Percentiles rank a stretch among this genome's conserved stretches.
Evolutionary conservation across 495 filamentous ascomycete species (phyloP).

Genomic region (Podospora australis): DNA sequence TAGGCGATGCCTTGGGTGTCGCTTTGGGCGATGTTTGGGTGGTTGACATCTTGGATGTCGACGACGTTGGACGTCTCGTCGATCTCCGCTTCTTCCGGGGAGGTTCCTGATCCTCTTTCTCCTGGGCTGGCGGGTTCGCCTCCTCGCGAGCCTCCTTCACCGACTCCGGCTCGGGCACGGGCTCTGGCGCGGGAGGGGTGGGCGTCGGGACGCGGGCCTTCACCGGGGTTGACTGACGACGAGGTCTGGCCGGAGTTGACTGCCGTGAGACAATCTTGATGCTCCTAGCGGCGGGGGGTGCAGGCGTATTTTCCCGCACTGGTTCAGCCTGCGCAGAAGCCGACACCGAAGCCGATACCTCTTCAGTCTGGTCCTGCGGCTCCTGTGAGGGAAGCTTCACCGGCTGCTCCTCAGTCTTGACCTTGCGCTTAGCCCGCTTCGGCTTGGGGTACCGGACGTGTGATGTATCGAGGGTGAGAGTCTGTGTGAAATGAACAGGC

Average conservation of each 20-base stretch:
- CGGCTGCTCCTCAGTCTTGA: not conserved
- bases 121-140: too few species aligned
- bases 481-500: too few species aligned
- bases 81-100: constrained; percentile 29
- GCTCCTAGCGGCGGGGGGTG: not conserved
- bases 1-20: too few species aligned
- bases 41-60: constrained; percentile 11
- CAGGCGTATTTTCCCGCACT: not conserved
- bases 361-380: constrained; percentile 1
- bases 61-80: constrained; percentile 10
- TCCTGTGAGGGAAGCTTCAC: too few species aligned
- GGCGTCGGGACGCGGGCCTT: too few species aligned
- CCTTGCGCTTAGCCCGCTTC: too few species aligned
- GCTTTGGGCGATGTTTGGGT: constrained; percentile 1
- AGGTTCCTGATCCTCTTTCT: constrained; percentile 12
- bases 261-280: too few species aligned
- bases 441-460: too few species aligned
- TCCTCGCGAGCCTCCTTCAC: not conserved
- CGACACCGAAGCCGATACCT: too few species aligned
- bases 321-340: constrained; percentile 4
- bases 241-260: too few species aligned
- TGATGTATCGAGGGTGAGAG: too few species aligned
- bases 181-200: constrained; percentile 2
- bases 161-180: constrained; percentile 7
- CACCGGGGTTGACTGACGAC: too few species aligned